Evolutionary conservation across 805 yeast species (phyloP), one percentile per base, ranked within the genome.

Genomic region (Torulaspora quercuum): DNA sequence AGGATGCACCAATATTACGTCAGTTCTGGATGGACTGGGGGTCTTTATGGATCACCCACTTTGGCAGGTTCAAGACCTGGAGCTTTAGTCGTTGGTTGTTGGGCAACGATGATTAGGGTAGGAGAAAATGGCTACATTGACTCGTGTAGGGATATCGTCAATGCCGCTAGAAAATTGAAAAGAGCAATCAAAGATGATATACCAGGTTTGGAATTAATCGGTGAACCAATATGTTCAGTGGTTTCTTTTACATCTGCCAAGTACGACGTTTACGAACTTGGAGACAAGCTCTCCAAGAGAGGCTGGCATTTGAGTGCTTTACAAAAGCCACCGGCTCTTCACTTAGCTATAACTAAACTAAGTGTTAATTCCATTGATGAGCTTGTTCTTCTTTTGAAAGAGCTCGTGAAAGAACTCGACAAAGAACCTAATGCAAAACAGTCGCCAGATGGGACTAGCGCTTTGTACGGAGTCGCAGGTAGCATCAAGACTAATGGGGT

Each of bases 1-100:
- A 72, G 98, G 40, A 73, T 73, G 47, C 72, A 81, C 52, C 98
- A 92, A 64, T 90, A 92, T 61, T 92, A 80, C 59, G 73, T 89
- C 19, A 72, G 78, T 34, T 68, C 86, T 1, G 85, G 80, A 44
- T 90, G 98, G 98, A 69, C 79, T 4, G 98, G 98, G 20, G 98
- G 98, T 0, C 68, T 90, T 49, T 90, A 90, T 56, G 98, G 97
- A 0, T 86, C 96, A 0, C 97, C 97, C 2, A 92, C 97, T 0
- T 66, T 92, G 33, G 97, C 97, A 0, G 98, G 98, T 1, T 85
- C 95, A 7, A 75, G 97, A 46, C 97, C 97, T 0, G 98, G 98
- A 31, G 97, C 97, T 0, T 68, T 90, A 22, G 83, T 88, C 72
- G 97, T 83, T n/a, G 97, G 97, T 0, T 89, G 97, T 60, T 92